Percentiles rank a stretch among this genome's conserved stretches.
Conservation (phyloP, 2,329 filamentous ascomycete genomes). For the Beauveria sp. region DNA sequence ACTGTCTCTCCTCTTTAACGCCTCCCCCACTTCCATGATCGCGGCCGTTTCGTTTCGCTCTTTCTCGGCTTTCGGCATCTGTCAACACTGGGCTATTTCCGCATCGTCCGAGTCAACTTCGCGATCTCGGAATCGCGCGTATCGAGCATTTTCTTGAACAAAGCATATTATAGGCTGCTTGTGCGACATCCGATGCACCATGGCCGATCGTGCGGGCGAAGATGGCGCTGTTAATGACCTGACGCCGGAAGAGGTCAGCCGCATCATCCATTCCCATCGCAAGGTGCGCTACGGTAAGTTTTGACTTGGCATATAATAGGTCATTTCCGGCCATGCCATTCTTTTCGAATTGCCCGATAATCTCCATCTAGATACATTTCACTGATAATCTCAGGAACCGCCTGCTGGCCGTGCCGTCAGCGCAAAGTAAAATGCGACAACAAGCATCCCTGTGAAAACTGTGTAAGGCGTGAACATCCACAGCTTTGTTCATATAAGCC, state of each 20-base stretch:
- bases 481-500: constrained; percentile 61
- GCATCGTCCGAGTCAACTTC: constrained; percentile 11
- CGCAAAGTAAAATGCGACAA: constrained; percentile 65
- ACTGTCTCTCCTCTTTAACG: background rate
- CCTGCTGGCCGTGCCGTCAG: constrained; percentile 61
- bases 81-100: constrained; percentile 19
- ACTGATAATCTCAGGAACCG: constrained; percentile 38
- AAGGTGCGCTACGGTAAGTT: constrained; percentile 60
- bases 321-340: background rate
- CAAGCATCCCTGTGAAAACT: constrained; percentile 61
- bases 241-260: constrained; percentile 57
- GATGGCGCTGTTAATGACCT: constrained; percentile 46
- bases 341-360: background rate
- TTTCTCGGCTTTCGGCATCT: constrained; percentile 31
- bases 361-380: background rate
- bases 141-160: background rate
- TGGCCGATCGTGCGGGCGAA: constrained; percentile 38
- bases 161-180: background rate
- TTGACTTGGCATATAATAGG: background rate
- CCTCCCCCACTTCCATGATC: background rate
- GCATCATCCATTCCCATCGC: constrained; percentile 61
- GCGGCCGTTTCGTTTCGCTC: background rate
- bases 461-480: constrained; percentile 57
- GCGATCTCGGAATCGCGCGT: constrained; percentile 18
- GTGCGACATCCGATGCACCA: constrained; percentile 18